Evolutionary conservation across 495 filamentous ascomycete genomes (phyloP), one percentile per base, ranked within the genome.

Genomic region (Penicillium coprophilum): DNA sequence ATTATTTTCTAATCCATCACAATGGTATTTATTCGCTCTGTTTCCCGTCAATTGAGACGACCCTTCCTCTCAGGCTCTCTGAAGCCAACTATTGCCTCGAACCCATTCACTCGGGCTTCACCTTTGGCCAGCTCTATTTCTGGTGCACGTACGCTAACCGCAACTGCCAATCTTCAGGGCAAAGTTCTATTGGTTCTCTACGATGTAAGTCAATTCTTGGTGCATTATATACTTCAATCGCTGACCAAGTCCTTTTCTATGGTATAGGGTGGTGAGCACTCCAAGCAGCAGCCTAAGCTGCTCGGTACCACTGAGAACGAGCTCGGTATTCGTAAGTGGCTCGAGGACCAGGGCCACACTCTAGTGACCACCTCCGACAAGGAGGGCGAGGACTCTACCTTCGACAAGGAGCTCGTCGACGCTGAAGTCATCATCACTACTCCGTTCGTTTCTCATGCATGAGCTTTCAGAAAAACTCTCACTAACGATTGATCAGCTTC

Each of bases 391-490:
- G 84, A 90, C 83, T 97, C 93, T 49, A 88, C 78, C 57, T 97
- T 98, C 70, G 94, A 98, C 76, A 81, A 90, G 77, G 90, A 98
- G 76, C 82, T 98, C 23, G 92, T 93, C 46, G 94, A 98, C 70
- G 91, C 94, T 55, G 94, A 98, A 73, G 83, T 98, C 71, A 97
- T 98, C 82, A 97, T 98, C 78, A 98, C 94, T 62, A 98, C 94
- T 48, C 94, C 93, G 91, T 96, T 79, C 65, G 90, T 81, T 28
- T 32, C 34, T 50, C 36, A 28, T 5, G n/a, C 2, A 32, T 9
- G 15, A 4, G 10, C 3, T 23, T 0, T 39, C 27, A 17, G 17
- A 38, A 38, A 2, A 13, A 8, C n/a, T 4, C 27, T n/a, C 23
- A 45, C 60, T 71, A 51, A 65, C 49, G 51, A 51, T 67, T 43